These are phyloP conservation scores for Polytrichum formosum DNA, from an alignment of 225 moss, liverwort and hornwort genomes.

Conservation along the genomic window DNA sequence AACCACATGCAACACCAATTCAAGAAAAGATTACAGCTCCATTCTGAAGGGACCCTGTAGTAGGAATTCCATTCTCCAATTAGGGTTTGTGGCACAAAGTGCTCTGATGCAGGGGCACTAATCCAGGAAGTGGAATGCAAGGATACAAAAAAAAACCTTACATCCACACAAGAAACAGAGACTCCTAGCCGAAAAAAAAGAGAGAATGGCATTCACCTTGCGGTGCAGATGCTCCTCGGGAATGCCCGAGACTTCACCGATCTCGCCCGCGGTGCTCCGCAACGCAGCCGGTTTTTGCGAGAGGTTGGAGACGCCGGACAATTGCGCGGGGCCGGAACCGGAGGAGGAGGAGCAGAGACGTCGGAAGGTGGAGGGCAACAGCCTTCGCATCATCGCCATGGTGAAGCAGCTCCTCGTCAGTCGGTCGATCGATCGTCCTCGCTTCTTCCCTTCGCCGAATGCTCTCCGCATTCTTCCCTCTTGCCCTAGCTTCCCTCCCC, in stretches of 20 bases:
- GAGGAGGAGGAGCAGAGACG: background rate
- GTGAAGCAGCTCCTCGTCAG: background rate
- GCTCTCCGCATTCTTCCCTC: background rate
- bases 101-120: too few species aligned
- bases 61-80: too few species aligned
- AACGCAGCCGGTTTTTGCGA: background rate
- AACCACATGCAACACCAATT: too few species aligned
- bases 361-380: constrained; percentile 1
- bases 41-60: too few species aligned
- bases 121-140: too few species aligned
- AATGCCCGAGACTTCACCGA: constrained; percentile 13
- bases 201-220: constrained; percentile 27
- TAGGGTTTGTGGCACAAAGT: too few species aligned
- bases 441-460: background rate
- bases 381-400: constrained; percentile 14
- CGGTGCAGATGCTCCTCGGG: constrained; percentile 22
- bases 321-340: constrained; percentile 17
- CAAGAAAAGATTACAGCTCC: too few species aligned
- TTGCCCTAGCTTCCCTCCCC: background rate
- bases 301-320: constrained; percentile 1
- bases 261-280: constrained; percentile 6
- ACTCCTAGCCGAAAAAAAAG: too few species aligned
- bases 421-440: background rate
- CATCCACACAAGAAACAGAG: too few species aligned
- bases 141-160: too few species aligned